Percentiles rank a stretch among this genome's conserved stretches.
Evolutionary conservation across 768 basidiomycete genomes (phyloP).

Genomic region (Boletus rubescentipes): DNA sequence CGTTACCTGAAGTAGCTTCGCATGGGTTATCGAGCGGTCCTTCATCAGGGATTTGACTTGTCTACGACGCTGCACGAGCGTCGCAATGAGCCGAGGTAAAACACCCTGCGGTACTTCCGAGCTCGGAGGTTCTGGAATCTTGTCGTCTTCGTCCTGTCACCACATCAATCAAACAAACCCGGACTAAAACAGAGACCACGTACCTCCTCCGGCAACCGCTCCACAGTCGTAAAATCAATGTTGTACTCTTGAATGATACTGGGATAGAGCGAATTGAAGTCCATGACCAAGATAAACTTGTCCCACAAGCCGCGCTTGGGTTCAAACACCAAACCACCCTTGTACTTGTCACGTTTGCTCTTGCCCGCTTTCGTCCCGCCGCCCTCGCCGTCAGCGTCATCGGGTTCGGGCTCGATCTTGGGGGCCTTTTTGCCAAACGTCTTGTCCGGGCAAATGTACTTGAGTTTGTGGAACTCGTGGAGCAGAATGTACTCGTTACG

Average conservation of each 20-base stretch:
- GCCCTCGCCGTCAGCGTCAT: slow-evolving; percentile 52
- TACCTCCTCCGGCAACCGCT: slow-evolving; percentile 61
- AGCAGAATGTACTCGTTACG: slow-evolving; percentile 98
- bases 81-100: slow-evolving; percentile 96
- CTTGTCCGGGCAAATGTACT: slow-evolving; percentile 97
- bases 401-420: slow-evolving; percentile 49
- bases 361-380: slow-evolving; percentile 51
- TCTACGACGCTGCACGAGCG: slow-evolving; percentile 84
- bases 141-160: slow-evolving; percentile 64
- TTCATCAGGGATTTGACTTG: slow-evolving; percentile 97
- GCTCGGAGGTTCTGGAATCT: slow-evolving; percentile 85
- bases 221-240: slow-evolving; percentile 97
- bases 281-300: slow-evolving; percentile 97
- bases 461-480: slow-evolving; percentile 95
- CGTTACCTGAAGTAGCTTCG: slow-evolving; percentile 79
- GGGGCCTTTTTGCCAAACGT: slow-evolving; percentile 73
- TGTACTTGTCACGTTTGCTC: slow-evolving; percentile 89
- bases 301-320: slow-evolving; percentile 97
- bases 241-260: slow-evolving; percentile 99
- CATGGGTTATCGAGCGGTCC: slow-evolving; percentile 65
- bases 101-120: slow-evolving; percentile 77
- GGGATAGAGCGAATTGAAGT: slow-evolving; percentile 99
- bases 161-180: neutral
- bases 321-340: slow-evolving; percentile 97
- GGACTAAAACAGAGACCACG: slow-evolving; percentile 13